Evolutionary conservation across 1,284 basidiomycete species (phyloP).

Genomic region (Cutaneotrichosporon cavernicola): DNA sequence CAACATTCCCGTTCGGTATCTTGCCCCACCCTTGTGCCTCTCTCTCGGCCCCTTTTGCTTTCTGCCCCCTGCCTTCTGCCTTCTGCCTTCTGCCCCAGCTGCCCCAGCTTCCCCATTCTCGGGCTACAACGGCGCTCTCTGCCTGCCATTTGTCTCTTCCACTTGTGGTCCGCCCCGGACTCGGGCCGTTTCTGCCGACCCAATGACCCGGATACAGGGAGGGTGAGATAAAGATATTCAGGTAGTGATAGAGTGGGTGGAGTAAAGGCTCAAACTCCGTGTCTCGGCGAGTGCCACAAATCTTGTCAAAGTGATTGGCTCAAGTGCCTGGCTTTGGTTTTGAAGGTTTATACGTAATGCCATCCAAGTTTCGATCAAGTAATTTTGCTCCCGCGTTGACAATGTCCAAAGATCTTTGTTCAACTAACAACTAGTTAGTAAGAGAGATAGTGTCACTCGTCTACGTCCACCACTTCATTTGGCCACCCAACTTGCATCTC

Average conservation of each 20-base stretch:
- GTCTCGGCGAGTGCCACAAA: background rate
- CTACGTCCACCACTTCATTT: background rate
- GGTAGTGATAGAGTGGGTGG: no score
- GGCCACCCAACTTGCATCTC: background rate
- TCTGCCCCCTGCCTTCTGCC: no score
- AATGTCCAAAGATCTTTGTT: slow-evolving; percentile 9
- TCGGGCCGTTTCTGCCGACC: background rate
- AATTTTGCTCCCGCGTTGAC: slow-evolving; percentile 8
- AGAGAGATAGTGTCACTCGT: no score
- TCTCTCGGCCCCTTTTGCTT: no score
- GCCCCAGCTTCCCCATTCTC: background rate
- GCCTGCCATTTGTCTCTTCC: background rate
- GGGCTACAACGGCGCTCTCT: background rate
- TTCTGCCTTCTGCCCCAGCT: background rate
- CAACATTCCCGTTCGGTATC: slow-evolving; percentile 1
- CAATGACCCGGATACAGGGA: no score
- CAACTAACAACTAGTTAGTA: no score
- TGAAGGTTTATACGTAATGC: slow-evolving; percentile 5
- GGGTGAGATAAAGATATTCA: no score
- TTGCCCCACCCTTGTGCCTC: background rate
- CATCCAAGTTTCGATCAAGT: slow-evolving; percentile 1
- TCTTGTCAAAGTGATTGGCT: background rate
- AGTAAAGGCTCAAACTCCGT: background rate
- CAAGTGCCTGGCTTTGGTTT: background rate
- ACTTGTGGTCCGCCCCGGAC: background rate